Evolutionary conservation across 2,329 filamentous ascomycete species (phyloP).

Genomic region (Aspergillus felis): DNA sequence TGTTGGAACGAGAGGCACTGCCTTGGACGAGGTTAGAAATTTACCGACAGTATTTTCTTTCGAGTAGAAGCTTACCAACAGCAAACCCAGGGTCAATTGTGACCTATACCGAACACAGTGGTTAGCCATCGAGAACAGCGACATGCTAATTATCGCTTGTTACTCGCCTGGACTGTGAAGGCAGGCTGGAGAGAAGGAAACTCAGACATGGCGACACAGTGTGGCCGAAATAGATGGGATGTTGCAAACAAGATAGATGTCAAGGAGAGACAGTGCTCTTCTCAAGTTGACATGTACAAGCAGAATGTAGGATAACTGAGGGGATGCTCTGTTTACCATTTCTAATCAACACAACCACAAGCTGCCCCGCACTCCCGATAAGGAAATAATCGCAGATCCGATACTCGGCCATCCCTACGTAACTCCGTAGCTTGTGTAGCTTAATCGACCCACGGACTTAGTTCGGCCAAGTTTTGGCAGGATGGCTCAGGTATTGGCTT

Average conservation of each 20-base stretch:
- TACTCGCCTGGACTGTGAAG: constrained; percentile 35
- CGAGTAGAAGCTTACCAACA: constrained; percentile 26
- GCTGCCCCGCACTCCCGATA: neutral
- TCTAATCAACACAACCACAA: neutral
- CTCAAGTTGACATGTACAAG: neutral
- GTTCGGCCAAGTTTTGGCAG: neutral
- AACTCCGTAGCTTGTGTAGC: neutral
- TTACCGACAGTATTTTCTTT: neutral
- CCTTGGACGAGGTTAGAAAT: constrained; percentile 20
- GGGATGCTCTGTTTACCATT: neutral
- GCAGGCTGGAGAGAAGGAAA: constrained; percentile 40
- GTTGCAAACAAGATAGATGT: neutral
- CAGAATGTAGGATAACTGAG: neutral
- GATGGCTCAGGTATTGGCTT: neutral
- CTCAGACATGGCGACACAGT: constrained; percentile 33
- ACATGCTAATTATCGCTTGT: neutral
- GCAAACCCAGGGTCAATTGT: constrained; percentile 25
- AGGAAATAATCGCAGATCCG: neutral
- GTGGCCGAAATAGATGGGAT: neutral
- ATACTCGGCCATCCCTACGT: neutral
- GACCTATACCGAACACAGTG: constrained; percentile 19
- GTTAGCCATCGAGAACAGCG: neutral
- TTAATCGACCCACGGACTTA: neutral
- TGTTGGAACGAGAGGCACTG: constrained; percentile 32
- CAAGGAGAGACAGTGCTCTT: neutral